Evolutionary conservation across 768 basidiomycete species (phyloP).

Genomic region (Leucogyrophana mollusca): DNA sequence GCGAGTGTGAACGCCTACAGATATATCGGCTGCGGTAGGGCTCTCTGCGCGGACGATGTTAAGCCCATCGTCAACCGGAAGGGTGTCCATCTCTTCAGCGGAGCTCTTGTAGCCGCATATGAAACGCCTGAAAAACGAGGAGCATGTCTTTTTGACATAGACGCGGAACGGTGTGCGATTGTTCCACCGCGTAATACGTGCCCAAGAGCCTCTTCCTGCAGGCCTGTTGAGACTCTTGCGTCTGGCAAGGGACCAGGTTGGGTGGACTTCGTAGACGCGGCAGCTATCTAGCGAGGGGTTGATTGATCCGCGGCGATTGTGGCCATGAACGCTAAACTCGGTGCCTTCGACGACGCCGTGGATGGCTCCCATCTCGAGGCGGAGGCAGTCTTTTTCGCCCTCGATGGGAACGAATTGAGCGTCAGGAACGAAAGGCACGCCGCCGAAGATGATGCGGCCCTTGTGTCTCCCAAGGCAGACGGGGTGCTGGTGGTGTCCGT

Average conservation of each 20-base stretch:
- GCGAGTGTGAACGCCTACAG: slow-evolving; percentile 41
- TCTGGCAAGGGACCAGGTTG: slow-evolving; percentile 58
- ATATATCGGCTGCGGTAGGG: slow-evolving; percentile 48
- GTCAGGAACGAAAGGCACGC: slow-evolving; percentile 54
- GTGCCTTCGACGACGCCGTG: slow-evolving; percentile 66
- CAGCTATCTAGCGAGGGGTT: slow-evolving; percentile 53
- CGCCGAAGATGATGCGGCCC: slow-evolving; percentile 52
- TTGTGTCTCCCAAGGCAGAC: slow-evolving; percentile 49
- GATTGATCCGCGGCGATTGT: slow-evolving; percentile 57
- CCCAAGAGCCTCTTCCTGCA: slow-evolving; percentile 51
- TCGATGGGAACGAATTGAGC: slow-evolving; percentile 45
- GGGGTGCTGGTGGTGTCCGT: slow-evolving; percentile 40
- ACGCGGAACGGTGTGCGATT: slow-evolving; percentile 54
- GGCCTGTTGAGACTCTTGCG: slow-evolving; percentile 32
- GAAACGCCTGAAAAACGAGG: slow-evolving; percentile 48
- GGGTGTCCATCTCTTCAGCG: slow-evolving; percentile 24
- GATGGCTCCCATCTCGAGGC: slow-evolving; percentile 56
- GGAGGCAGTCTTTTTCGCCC: slow-evolving; percentile 38
- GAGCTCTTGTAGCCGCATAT: slow-evolving; percentile 31
- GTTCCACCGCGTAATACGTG: slow-evolving; percentile 53
- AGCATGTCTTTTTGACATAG: slow-evolving; percentile 45
- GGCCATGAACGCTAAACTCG: slow-evolving; percentile 59
- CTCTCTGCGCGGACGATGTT: slow-evolving; percentile 46
- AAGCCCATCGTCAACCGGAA: slow-evolving; percentile 37
- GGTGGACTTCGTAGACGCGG: slow-evolving; percentile 50